Evolutionary conservation across 768 basidiomycete species (phyloP).

Genomic region (Stropharia rugosoannulata): DNA sequence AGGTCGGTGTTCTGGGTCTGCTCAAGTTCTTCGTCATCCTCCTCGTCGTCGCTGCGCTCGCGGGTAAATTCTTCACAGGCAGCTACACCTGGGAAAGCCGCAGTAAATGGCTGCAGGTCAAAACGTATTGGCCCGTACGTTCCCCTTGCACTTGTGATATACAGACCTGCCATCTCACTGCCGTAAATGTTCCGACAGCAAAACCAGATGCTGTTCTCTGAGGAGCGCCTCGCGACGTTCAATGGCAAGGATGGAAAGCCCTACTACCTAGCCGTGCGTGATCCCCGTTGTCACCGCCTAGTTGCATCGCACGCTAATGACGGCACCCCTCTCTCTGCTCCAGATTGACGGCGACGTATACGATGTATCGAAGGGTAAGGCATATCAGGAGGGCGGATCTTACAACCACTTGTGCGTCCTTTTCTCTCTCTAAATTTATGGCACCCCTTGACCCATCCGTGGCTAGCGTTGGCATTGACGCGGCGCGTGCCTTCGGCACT

Average conservation of each 20-base stretch:
- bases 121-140: slow-evolving; percentile 65
- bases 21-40: slow-evolving; percentile 68
- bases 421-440: slow-evolving; percentile 2
- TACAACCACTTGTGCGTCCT: slow-evolving; percentile 66
- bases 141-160: background rate
- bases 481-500: slow-evolving; percentile 90
- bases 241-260: slow-evolving; percentile 72
- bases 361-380: slow-evolving; percentile 78
- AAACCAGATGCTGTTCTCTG: slow-evolving; percentile 73
- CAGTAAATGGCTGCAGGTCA: slow-evolving; percentile 57
- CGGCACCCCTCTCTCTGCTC: slow-evolving; percentile 8
- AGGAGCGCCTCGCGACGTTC: slow-evolving; percentile 59
- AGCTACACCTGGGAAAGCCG: slow-evolving; percentile 85
- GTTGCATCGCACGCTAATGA: slow-evolving; percentile 12
- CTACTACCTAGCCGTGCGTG: slow-evolving; percentile 79
- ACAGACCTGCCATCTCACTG: background rate
- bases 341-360: slow-evolving; percentile 92
- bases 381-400: slow-evolving; percentile 89
- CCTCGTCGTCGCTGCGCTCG: slow-evolving; percentile 51
- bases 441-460: slow-evolving; percentile 16
- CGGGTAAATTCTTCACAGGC: slow-evolving; percentile 85
- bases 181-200: slow-evolving; percentile 30
- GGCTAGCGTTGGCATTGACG: slow-evolving; percentile 76
- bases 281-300: slow-evolving; percentile 10
- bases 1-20: slow-evolving; percentile 63